Conservation (phyloP, 2,329 filamentous ascomycete genomes). For the Clonostachys sp. region DNA sequence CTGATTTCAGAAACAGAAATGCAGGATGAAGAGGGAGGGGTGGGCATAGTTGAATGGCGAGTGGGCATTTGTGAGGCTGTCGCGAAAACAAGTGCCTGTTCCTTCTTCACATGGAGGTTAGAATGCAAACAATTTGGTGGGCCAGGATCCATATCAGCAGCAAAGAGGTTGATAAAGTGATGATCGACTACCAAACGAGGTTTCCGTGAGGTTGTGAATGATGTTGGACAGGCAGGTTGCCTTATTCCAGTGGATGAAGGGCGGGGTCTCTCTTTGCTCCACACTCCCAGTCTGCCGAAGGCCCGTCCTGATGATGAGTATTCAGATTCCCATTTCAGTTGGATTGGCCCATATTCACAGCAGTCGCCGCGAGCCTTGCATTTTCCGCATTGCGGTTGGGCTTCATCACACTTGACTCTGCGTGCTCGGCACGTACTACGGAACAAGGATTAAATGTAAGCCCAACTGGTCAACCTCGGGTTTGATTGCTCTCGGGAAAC, state of each 20-base stretch:
- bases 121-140: too few species aligned
- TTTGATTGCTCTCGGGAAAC: background rate
- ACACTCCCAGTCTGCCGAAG: conserved; percentile 4
- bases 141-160: background rate
- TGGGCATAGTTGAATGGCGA: background rate
- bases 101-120: too few species aligned
- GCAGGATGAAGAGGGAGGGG: background rate
- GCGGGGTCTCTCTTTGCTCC: background rate
- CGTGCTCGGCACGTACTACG: conserved; percentile 6
- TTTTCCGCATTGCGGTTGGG: conserved; percentile 1
- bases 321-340: conserved; percentile 4
- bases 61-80: too few species aligned
- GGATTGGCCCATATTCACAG: conserved; percentile 2
- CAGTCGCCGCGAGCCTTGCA: conserved; percentile 1
- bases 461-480: background rate
- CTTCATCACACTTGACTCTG: conserved; percentile 7
- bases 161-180: background rate
- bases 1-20: too few species aligned
- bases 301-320: conserved; percentile 2
- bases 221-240: background rate
- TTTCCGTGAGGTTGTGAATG: background rate
- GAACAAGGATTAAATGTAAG: background rate
- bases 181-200: background rate
- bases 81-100: too few species aligned
- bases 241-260: background rate